phyloP scores from a whole-genome alignment of 129 eudicot genomes.

The Saposhnikovia divaricata region DNA sequence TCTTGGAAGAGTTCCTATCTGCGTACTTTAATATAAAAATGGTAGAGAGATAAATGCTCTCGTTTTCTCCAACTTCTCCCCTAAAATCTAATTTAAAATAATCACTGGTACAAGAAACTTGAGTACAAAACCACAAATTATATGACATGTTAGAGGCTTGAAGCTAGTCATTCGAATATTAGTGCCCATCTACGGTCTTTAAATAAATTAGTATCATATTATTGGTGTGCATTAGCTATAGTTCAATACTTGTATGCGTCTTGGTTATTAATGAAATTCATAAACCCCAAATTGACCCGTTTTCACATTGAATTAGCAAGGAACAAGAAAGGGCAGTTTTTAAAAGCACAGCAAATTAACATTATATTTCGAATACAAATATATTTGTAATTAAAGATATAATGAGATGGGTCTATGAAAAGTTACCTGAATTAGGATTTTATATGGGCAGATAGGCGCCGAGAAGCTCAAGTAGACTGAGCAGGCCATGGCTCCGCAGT shows the following conservation, averaged over 20 bases:
- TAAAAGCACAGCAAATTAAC: not conserved
- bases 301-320: no score
- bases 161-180: not conserved
- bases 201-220: not conserved
- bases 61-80: not conserved
- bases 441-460: not conserved
- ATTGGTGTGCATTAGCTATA: not conserved
- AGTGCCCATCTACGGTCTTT: no score
- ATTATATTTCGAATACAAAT: not conserved
- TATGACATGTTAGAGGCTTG: no score
- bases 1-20: no score
- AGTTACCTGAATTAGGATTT: conserved; percentile 9
- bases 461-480: conserved; percentile 1
- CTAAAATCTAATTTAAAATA: not conserved
- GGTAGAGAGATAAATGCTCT: no score
- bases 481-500: not conserved
- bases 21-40: no score
- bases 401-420: not conserved
- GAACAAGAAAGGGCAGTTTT: not conserved
- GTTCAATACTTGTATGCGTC: not conserved
- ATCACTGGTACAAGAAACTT: not conserved
- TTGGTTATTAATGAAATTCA: no score
- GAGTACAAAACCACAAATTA: no score
- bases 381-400: not conserved
- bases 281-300: no score